Evolutionary conservation across 148 eudicot species (phyloP), one percentile per base, ranked within the genome.

Genomic region (Silene conica): DNA sequence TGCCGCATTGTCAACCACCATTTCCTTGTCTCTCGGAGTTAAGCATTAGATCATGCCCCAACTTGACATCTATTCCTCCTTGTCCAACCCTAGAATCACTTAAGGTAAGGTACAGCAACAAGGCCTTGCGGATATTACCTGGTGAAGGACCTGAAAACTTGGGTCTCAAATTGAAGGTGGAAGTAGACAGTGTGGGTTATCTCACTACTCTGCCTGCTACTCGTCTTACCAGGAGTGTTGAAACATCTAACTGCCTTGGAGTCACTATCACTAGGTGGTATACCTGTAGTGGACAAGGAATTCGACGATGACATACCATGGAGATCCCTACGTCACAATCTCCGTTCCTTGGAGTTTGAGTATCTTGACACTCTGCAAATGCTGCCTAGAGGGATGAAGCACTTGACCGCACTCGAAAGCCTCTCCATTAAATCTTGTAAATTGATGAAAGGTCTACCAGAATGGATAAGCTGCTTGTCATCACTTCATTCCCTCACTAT

Each of bases 41-140:
- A 6, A 0, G 0, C 5, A 8, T 74, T 3, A 34, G 0, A 1
- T 1, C 1, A 10, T 18, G 59, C 8, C 0, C 14, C 3, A 14
- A 12, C 14, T 46, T 46, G 52, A 46, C 52, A 9, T 46, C 52
- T 12, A 0, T 46, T 46, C 52, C 52, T 46, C 25, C 21, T 15
- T 46, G 50, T 9, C 20, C 38, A 11, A 21, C 55, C 21, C 56
- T 1, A 8, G 75, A 59, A 56, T 19, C 0, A 0, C 18, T 5
- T 18, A 38, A 20, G 64, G 18, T 67, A 65, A 21, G 34, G 3
- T 34, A 14, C 20, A 31, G 72, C 8, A 2, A 19, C 34, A 28
- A 45, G 18, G 0, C 19, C 22, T 38, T 63, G 5, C 46, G 66
- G 23, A 23, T 38, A 20, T 20, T 15, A 3, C 1, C 16, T 2